Base-by-base conservation (phyloP, 2,329 filamentous ascomycete species). In the Atkinsonella texensis region DNA sequence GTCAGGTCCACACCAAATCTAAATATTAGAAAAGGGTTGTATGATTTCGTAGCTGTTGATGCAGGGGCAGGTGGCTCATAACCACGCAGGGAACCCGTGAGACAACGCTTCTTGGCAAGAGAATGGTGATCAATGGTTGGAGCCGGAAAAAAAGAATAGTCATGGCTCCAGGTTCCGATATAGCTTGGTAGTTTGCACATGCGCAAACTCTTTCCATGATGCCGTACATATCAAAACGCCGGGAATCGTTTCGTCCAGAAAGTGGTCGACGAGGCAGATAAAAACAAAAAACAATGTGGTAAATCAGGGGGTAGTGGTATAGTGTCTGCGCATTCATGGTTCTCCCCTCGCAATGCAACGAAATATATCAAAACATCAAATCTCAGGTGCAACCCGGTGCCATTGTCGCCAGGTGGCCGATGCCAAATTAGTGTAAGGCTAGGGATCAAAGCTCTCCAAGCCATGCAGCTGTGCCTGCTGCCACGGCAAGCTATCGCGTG, bases 211-310 rank as follows among this genome's bases (percentile, higher is more conserved):
- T 12, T 39, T 40, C 48, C 46, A 23, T 43, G 33, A 51, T 52
- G 52, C 49, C 52, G 39, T 47, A 17, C 23, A 20, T 43, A 23
- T 42, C 18, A 49, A 45, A 57, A 56, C 55, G 54, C 55, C 55
- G 20, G 49, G 17, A n/a, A 51, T 51, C 49, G 35, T 49, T 44
- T 47, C 38, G 52, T 53, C 55, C 47, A 41, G 28, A 48, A 46
- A 28, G 13, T 43, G 11, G 31, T n/a, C 35, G 48, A 43, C 40
- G 20, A 28, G 28, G 4, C 28, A n/a, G 15, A 40, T 41, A 35
- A 10, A 39, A 47, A 35, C 42, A 10, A 39, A 47, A 35, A 45
- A 18, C 20, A 35, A 38, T 15, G 35, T 41, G 28, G 4, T 51
- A 20, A 31, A 23, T 33, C 49, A 33, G 35, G 47, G 32, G 52